These are phyloP conservation scores for Trichothecium sympodiale DNA, from an alignment of 2,329 filamentous ascomycete genomes.

Conservation along the genomic window DNA sequence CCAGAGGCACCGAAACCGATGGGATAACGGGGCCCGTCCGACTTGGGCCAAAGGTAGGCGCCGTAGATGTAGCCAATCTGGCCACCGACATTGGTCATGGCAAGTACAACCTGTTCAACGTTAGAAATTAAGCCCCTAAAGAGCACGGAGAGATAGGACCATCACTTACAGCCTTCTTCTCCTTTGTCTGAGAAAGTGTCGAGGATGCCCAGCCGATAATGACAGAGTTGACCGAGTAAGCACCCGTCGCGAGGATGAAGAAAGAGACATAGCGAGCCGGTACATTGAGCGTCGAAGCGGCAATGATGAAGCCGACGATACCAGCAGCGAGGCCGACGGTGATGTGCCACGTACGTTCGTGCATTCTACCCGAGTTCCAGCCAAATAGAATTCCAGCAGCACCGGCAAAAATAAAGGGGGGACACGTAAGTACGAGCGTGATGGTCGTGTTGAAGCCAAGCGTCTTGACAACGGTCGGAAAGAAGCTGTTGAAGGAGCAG, in stretches of 20 bases:
- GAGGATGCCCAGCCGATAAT: constrained; percentile 34
- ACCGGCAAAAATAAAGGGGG: constrained; percentile 39
- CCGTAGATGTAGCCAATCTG: constrained; percentile 37
- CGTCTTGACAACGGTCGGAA: constrained; percentile 31
- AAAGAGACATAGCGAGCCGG: constrained; percentile 37
- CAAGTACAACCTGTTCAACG: constrained; percentile 21
- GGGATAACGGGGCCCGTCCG: constrained; percentile 30
- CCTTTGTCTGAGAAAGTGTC: constrained; percentile 33
- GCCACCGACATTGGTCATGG: constrained; percentile 36
- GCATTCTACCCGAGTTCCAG: constrained; percentile 36
- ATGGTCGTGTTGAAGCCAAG: constrained; percentile 36
- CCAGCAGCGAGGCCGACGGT: constrained; percentile 40
- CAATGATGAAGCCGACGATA: constrained; percentile 45
- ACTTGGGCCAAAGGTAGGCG: constrained; percentile 37
- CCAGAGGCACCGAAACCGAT: constrained; percentile 33
- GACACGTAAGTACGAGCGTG: constrained; percentile 40
- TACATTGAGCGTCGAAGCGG: constrained; percentile 43
- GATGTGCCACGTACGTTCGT: constrained; percentile 40
- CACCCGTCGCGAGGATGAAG: constrained; percentile 29
- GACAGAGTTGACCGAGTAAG: constrained; percentile 33
- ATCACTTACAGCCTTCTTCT: constrained; percentile 34
- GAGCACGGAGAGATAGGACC: neutral
- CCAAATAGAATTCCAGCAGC: constrained; percentile 32
- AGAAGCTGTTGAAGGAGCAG: constrained; percentile 35
- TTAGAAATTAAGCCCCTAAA: neutral